Base-by-base conservation (phyloP, 805 yeast species). In the Komagataella phaffii region DNA sequence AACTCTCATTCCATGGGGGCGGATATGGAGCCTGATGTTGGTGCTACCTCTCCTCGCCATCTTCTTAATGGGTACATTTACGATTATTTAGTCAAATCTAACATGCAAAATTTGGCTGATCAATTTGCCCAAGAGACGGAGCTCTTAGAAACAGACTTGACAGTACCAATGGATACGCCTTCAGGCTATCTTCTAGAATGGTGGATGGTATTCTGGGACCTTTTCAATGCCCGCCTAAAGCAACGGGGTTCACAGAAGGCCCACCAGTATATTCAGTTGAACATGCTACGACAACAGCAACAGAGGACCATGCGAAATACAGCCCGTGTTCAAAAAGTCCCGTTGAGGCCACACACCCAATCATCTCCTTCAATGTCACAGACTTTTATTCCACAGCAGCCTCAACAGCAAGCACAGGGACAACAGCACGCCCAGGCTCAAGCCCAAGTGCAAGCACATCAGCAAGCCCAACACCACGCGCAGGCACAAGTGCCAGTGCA, bases 141-240 rank as follows among this genome's bases (percentile, higher is more conserved):
- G 50, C 72, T 87, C 6, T 3, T 10, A 44, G 24, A 23, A 17
- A 43, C 30, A 30, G 47, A 17, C 6, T 23, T 18, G 47, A 46
- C 18, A 46, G 62, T 80, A 7, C 80, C 84, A 1, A 77, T 85
- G 75, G 93, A 88, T 61, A 84, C 95, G 2, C 93, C 95, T 0
- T 87, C 83, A 58, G 93, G 96, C 6, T 89, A 88, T 60, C 68
- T 89, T 21, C 83, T 79, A 60, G 97, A 90, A 64, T 89, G 97
- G 97, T 89, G 96, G 96, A 88, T 81, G 70, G 81, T 90, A 17
- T 90, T 89, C 63, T 90, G 96, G 96, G 96, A 89, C 63, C 82
- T 88, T 24, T 87, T 84, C 66, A 85, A 85, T 60, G 95, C 95
- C 2, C 75, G 88, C 58, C 80, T 87, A 46, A 80, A 77, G 55